Conservation (phyloP, 2,329 filamentous ascomycete genomes). For the Fonsecaea multimorphosa region DNA sequence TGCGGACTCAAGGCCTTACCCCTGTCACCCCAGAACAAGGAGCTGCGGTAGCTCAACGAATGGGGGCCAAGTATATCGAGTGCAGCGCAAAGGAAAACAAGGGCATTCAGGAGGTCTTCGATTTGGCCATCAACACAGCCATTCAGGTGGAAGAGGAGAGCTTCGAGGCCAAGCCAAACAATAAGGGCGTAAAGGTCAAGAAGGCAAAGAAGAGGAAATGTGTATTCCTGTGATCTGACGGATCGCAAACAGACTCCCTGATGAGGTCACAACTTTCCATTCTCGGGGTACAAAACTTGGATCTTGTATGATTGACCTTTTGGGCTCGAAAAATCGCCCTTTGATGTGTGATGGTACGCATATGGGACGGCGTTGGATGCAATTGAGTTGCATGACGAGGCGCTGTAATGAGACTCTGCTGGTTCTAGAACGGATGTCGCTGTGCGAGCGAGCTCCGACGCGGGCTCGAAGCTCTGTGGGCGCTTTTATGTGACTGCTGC, state of each 20-base stretch:
- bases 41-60: slow-evolving; percentile 83
- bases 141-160: slow-evolving; percentile 77
- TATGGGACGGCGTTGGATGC: slow-evolving; percentile 23
- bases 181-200: slow-evolving; percentile 47
- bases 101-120: slow-evolving; percentile 96
- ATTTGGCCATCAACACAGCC: slow-evolving; percentile 85
- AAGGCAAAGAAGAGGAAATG: slow-evolving; percentile 88
- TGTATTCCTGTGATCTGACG: slow-evolving; percentile 68
- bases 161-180: slow-evolving; percentile 46
- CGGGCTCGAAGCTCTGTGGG: background rate
- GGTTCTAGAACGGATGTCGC: slow-evolving; percentile 9
- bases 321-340: background rate
- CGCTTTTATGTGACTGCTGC: slow-evolving; percentile 12
- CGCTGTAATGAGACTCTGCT: slow-evolving; percentile 21
- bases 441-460: slow-evolving; percentile 18
- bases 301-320: slow-evolving; percentile 27
- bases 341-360: slow-evolving; percentile 12
- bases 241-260: background rate
- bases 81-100: slow-evolving; percentile 98
- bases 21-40: slow-evolving; percentile 93
- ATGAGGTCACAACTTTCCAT: slow-evolving; percentile 9
- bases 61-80: slow-evolving; percentile 95
- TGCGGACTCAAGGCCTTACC: slow-evolving; percentile 95
- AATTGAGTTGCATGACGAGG: slow-evolving; percentile 17
- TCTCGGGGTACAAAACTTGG: slow-evolving; percentile 25